phyloP scores from a whole-genome alignment of 495 filamentous ascomycete species.

The Aspergillus indologenus region DNA sequence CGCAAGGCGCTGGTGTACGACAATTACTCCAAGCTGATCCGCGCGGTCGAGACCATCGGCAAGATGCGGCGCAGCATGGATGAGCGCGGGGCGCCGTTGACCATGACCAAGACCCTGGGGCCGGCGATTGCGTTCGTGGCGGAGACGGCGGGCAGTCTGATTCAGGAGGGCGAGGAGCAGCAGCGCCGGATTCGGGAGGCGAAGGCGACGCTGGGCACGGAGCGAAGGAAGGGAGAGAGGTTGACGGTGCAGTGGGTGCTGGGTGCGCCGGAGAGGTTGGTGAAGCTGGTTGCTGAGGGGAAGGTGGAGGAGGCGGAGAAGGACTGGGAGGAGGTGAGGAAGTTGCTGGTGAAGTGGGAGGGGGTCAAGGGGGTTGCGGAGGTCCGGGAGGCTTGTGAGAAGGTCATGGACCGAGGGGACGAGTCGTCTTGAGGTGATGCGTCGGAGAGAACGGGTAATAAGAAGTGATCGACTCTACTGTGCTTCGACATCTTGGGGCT shows the following conservation, averaged over 20 bases:
- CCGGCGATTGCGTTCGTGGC: constrained; percentile 80
- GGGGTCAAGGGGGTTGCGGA: constrained; percentile 60
- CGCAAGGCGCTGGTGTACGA: constrained; percentile 96
- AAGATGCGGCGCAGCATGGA: constrained; percentile 56
- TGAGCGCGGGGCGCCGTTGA: constrained; percentile 44
- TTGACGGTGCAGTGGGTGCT: constrained; percentile 73
- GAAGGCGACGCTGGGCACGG: constrained; percentile 29
- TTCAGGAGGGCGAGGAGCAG: constrained; percentile 49
- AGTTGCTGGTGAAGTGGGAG: constrained; percentile 51
- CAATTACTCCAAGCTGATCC: constrained; percentile 94
- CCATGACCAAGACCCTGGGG: constrained; percentile 61
- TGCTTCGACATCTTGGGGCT: too few species aligned
- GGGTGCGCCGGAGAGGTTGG: constrained; percentile 51
- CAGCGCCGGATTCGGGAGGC: constrained; percentile 35
- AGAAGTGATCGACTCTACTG: too few species aligned
- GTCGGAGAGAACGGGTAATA: too few species aligned
- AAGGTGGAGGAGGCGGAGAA: constrained; percentile 52
- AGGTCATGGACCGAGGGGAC: constrained; percentile 42
- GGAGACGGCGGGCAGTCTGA: constrained; percentile 66
- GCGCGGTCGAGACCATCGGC: constrained; percentile 90
- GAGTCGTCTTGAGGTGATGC: constrained; percentile 28
- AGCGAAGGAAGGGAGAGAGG: constrained; percentile 51
- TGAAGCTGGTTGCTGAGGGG: constrained; percentile 47
- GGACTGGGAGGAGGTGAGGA: constrained; percentile 55
- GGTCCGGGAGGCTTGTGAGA: constrained; percentile 56